phyloP scores from a whole-genome alignment of 202 grass and related monocot species.

The Setaria italica region DNA sequence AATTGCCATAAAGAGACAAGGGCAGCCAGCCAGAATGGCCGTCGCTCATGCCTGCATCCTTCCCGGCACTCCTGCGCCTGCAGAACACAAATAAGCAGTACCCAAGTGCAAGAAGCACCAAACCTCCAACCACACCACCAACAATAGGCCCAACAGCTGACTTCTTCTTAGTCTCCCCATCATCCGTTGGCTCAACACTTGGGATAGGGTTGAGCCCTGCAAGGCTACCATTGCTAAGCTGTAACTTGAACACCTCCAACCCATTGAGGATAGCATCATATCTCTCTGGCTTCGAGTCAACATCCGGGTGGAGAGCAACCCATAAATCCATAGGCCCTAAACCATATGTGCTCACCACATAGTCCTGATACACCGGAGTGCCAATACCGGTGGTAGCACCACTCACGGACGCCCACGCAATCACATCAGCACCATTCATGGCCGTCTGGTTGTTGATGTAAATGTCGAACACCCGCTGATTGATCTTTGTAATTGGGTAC shows the following conservation, averaged over 20 bases:
- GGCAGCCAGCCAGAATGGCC: conserved; percentile 91
- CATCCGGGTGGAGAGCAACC: conserved; percentile 71
- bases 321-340: conserved; percentile 69
- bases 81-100: conserved; percentile 57
- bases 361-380: conserved; percentile 71
- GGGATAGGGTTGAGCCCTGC: conserved; percentile 75
- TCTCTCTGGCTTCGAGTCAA: conserved; percentile 32
- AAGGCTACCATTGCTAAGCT: conserved; percentile 72
- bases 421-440: conserved; percentile 62
- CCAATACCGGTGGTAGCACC: conserved; percentile 53
- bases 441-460: conserved; percentile 84
- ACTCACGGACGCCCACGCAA: neutral
- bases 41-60: conserved; percentile 73
- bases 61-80: conserved; percentile 52
- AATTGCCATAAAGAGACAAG: conserved; percentile 81
- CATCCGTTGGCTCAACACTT: neutral
- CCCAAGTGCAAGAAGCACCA: conserved; percentile 60
- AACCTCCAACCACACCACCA: conserved; percentile 65
- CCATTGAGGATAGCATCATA: conserved; percentile 91
- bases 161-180: conserved; percentile 44
- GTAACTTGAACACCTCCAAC: conserved; percentile 90
- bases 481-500: conserved; percentile 48
- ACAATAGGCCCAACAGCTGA: conserved; percentile 50
- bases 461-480: conserved; percentile 76
- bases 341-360: conserved; percentile 55